Percentiles rank a stretch among this genome's conserved stretches.
These are phyloP conservation scores for Ambrosia artemisiifolia DNA, from an alignment of 129 eudicot genomes.

Conservation along the genomic window DNA sequence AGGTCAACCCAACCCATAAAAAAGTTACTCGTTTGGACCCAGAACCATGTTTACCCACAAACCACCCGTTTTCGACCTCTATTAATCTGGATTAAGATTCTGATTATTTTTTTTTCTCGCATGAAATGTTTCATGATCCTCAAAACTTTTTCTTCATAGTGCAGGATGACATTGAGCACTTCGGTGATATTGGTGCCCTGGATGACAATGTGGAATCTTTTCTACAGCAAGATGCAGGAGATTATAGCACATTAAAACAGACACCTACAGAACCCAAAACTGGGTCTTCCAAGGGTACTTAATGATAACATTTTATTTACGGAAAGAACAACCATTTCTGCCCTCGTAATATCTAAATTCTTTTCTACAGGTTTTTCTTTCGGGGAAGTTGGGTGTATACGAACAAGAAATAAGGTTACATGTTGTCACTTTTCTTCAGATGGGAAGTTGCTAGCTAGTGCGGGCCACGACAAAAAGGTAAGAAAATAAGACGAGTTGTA, in stretches of 20 bases:
- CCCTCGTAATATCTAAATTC: not conserved
- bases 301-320: not conserved
- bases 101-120: not conserved
- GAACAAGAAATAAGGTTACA: slow-evolving; percentile 88
- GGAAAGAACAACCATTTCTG: not conserved
- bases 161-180: slow-evolving; percentile 92
- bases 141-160: slow-evolving; percentile 21
- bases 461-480: slow-evolving; percentile 97
- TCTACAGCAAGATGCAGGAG: slow-evolving; percentile 84
- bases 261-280: slow-evolving; percentile 69
- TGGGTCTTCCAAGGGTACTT: slow-evolving; percentile 72
- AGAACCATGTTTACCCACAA: no score
- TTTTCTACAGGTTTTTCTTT: slow-evolving; percentile 69
- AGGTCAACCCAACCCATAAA: no score
- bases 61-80: no score
- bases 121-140: slow-evolving; percentile 20
- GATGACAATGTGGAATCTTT: slow-evolving; percentile 95
- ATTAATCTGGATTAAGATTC: slow-evolving; percentile 1
- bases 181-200: slow-evolving; percentile 75
- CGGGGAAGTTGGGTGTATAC: slow-evolving; percentile 83
- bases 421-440: slow-evolving; percentile 97
- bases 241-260: slow-evolving; percentile 81
- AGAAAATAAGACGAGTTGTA: not conserved
- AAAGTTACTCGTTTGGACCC: no score
- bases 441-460: slow-evolving; percentile 97